These are phyloP conservation scores for Durio zibethinus DNA, from an alignment of 345 rosid species.

Conservation along the genomic window DNA sequence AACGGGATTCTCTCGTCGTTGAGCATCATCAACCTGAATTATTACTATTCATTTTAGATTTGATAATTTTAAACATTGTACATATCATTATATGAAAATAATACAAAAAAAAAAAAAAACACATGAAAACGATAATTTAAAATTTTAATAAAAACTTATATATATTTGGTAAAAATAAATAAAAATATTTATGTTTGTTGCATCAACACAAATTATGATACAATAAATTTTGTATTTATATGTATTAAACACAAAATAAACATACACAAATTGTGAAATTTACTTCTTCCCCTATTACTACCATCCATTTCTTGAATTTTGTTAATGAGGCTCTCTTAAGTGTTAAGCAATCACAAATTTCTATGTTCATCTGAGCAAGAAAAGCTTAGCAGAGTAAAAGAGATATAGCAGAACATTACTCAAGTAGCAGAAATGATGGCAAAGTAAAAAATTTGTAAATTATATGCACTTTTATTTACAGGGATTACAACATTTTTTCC, in stretches of 20 bases:
- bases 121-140: no score
- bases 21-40: background rate
- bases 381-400: background rate
- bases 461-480: conserved; percentile 38
- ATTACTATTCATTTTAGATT: no score
- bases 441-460: background rate
- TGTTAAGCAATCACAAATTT: background rate
- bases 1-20: background rate
- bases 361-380: background rate
- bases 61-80: no score
- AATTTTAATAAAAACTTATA: no score
- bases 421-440: background rate
- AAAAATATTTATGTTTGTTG: no score
- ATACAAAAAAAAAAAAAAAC: no score
- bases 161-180: no score
- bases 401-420: background rate
- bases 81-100: no score
- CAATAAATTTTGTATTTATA: no score
- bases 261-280: no score
- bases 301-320: background rate
- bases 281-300: background rate
- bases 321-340: background rate
- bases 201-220: no score
- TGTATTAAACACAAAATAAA: no score
- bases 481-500: conserved; percentile 32